These are phyloP conservation scores for Mortierella sp. DNA, from an alignment of 371 early-diverging fungal species.

Conservation along the genomic window DNA sequence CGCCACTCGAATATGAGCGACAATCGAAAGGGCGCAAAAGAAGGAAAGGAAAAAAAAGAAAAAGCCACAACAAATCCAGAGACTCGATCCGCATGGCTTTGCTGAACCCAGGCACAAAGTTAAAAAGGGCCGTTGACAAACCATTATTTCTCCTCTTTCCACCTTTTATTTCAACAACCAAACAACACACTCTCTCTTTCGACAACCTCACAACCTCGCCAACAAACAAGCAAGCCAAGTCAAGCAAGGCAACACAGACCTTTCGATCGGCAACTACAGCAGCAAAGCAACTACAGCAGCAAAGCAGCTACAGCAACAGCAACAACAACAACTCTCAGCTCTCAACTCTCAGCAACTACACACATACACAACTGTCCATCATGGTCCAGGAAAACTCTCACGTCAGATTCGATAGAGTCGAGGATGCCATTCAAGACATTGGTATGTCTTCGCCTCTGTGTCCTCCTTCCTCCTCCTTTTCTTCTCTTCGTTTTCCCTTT, in stretches of 20 bases:
- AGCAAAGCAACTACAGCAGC: not conserved
- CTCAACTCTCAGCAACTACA: not conserved
- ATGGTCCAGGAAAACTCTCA: slow-evolving; percentile 51
- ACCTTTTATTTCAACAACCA: not conserved
- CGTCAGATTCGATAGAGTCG: slow-evolving; percentile 76
- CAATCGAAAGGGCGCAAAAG: not conserved
- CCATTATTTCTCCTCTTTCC: not conserved
- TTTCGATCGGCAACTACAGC: not conserved
- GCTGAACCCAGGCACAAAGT: not conserved
- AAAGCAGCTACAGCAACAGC: not conserved
- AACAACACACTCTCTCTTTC: not conserved
- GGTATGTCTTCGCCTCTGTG: slow-evolving; percentile 60
- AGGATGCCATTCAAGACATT: slow-evolving; percentile 81
- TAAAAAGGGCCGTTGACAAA: too few relatives aligned
- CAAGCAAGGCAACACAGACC: not conserved
- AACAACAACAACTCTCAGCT: not conserved
- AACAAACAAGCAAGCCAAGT: not conserved
- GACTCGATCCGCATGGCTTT: slow-evolving; percentile 4
- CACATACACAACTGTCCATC: slow-evolving; percentile 9
- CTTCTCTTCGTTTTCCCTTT: not conserved
- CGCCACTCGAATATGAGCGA: not conserved
- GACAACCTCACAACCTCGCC: not conserved
- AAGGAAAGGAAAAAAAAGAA: not conserved
- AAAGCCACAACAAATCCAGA: not conserved
- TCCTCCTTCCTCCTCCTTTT: too few relatives aligned